Evolutionary conservation across 2,329 filamentous ascomycete species (phyloP).

Genomic region (Didymella keratinophila): DNA sequence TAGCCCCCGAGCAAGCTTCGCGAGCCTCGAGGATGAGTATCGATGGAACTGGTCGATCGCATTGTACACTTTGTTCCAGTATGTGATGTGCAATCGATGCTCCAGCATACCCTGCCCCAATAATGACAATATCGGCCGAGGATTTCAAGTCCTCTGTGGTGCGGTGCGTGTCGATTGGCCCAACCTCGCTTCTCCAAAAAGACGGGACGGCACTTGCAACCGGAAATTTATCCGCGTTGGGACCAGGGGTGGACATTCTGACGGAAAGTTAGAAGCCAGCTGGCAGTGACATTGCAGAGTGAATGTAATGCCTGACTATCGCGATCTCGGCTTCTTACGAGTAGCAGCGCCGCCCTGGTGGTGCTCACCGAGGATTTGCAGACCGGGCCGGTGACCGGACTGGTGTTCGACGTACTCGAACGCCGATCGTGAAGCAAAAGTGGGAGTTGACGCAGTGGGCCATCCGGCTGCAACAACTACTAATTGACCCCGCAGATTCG

Average conservation of each 20-base stretch:
- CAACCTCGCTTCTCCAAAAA: background rate
- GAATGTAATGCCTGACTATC: background rate
- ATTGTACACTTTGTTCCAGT: background rate
- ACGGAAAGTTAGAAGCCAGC: background rate
- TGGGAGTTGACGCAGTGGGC: background rate
- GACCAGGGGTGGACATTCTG: background rate
- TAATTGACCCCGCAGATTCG: background rate
- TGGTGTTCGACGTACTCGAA: background rate
- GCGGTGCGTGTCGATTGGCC: background rate
- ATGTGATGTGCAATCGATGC: background rate
- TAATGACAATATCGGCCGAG: background rate
- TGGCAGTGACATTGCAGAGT: background rate
- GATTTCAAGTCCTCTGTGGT: background rate
- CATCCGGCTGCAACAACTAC: background rate
- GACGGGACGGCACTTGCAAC: background rate
- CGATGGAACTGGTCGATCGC: background rate
- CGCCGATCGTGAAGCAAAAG: background rate
- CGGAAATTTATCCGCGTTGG: background rate
- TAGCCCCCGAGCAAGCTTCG: background rate
- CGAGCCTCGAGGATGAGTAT: background rate
- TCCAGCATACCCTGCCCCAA: background rate
- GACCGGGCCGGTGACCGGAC: background rate
- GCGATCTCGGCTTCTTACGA: background rate
- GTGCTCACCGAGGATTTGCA: background rate
- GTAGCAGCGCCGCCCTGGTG: background rate